Percentiles rank a stretch among this genome's conserved stretches.
Conservation (phyloP, 1,284 basidiomycete species). For the Porogramme epimiltina region DNA sequence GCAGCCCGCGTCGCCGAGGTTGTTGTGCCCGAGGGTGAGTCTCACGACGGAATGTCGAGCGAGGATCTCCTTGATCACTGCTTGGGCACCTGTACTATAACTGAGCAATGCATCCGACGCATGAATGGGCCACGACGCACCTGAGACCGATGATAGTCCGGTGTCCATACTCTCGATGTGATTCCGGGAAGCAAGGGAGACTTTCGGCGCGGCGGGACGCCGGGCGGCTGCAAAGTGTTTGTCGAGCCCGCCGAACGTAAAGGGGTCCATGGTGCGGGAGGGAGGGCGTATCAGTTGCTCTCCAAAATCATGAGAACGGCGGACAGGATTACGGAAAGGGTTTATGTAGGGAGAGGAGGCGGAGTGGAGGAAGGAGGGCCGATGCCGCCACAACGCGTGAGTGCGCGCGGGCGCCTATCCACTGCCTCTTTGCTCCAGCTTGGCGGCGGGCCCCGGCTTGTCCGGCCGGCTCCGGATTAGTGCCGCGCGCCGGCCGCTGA, state of each 20-base stretch:
- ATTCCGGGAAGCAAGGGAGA: slow-evolving; percentile 22
- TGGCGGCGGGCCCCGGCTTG: too few species aligned
- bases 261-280: background rate
- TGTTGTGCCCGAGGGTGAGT: slow-evolving; percentile 58
- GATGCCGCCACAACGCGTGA: too few species aligned
- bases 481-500: too few species aligned
- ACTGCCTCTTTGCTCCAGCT: too few species aligned
- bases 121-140: slow-evolving; percentile 4
- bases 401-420: too few species aligned
- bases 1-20: slow-evolving; percentile 61
- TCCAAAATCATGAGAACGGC: background rate
- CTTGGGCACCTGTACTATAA: slow-evolving; percentile 44
- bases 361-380: background rate
- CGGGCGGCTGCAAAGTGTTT: background rate
- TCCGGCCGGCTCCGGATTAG: too few species aligned
- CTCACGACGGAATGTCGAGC: slow-evolving; percentile 46
- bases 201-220: slow-evolving; percentile 17
- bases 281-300: background rate
- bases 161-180: slow-evolving; percentile 28
- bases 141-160: slow-evolving; percentile 22
- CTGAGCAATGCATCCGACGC: background rate
- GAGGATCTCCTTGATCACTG: slow-evolving; percentile 47
- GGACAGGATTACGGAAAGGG: background rate
- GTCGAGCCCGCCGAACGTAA: slow-evolving; percentile 1
- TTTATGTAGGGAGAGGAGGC: background rate